Conservation (phyloP, 257 asterid genomes). For the Haberlea rhodopensis region DNA sequence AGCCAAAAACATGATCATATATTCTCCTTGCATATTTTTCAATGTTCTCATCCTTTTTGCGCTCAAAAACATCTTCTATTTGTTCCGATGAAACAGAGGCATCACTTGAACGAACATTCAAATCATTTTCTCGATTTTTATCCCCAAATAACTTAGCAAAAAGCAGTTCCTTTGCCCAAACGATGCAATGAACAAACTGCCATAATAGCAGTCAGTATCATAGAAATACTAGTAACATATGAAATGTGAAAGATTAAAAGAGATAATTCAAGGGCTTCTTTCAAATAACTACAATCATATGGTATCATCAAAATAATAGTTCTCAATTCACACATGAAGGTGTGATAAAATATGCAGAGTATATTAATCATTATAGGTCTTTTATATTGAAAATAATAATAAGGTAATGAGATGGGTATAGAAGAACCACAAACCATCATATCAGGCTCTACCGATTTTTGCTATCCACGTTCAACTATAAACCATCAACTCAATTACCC, state of each 20-base stretch:
- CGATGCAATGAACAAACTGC: conserved; percentile 98
- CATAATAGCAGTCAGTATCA: conserved; percentile 26
- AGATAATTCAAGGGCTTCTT: not conserved
- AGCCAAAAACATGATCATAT: conserved; percentile 94
- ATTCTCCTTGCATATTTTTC: conserved; percentile 83
- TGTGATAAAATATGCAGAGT: conserved; percentile 1
- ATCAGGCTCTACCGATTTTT: not conserved
- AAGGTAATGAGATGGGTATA: not conserved
- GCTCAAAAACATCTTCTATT: conserved; percentile 69
- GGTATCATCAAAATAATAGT: conserved; percentile 5
- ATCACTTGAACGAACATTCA: conserved; percentile 77
- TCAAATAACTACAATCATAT: conserved; percentile 6
- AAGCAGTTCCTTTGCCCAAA: conserved; percentile 98
- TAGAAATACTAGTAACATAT: conserved; percentile 4
- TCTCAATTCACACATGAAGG: conserved; percentile 6
- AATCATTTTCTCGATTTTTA: conserved; percentile 84
- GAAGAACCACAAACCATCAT: not conserved
- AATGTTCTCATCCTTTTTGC: conserved; percentile 56
- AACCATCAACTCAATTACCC: conserved; percentile 8
- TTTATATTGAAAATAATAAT: not conserved
- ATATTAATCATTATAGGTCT: not conserved
- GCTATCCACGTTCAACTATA: not conserved
- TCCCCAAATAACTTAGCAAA: conserved; percentile 95
- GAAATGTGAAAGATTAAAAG: not conserved
- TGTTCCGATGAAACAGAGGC: conserved; percentile 65